Conservation (phyloP, 208 protist genomes). For the Novymonas esmeraldas region DNA sequence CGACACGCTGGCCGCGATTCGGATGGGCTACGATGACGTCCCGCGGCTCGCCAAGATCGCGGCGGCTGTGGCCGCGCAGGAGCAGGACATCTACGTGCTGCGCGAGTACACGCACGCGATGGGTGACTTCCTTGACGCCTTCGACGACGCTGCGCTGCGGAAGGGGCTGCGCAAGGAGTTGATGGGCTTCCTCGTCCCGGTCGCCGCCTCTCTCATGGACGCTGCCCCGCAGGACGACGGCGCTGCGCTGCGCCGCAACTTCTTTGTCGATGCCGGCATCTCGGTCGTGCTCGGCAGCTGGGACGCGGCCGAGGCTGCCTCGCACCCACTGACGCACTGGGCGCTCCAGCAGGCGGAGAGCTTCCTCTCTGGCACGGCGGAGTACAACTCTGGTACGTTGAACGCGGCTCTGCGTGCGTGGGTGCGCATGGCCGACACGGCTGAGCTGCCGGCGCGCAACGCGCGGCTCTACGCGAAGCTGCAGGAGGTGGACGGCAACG, state of each 20-base stretch:
- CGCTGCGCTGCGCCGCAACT: slow-evolving; percentile 37
- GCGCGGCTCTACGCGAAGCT: slow-evolving; percentile 54
- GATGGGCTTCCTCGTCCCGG: slow-evolving; percentile 36
- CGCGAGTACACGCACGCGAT: slow-evolving; percentile 50
- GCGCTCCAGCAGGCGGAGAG: slow-evolving; percentile 53
- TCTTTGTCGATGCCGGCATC: slow-evolving; percentile 43
- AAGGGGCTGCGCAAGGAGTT: slow-evolving; percentile 28
- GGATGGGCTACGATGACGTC: slow-evolving; percentile 79
- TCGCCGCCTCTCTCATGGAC: slow-evolving; percentile 26
- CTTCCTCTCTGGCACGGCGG: slow-evolving; percentile 44
- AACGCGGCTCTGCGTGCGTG: slow-evolving; percentile 48
- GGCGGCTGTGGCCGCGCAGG: slow-evolving; percentile 39
- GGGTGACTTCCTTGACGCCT: slow-evolving; percentile 35
- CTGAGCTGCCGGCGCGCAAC: slow-evolving; percentile 29
- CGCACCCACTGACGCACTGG: slow-evolving; percentile 55
- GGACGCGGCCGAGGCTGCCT: slow-evolving; percentile 18
- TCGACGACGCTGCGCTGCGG: slow-evolving; percentile 41
- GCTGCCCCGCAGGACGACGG: slow-evolving; percentile 17
- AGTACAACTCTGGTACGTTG: slow-evolving; percentile 53
- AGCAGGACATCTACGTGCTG: slow-evolving; percentile 62
- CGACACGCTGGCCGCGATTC: slow-evolving; percentile 71
- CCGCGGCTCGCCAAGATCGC: slow-evolving; percentile 45
- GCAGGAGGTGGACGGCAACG: slow-evolving; percentile 61
- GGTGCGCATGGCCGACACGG: slow-evolving; percentile 34
- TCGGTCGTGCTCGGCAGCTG: slow-evolving; percentile 25